Percentiles rank a stretch among this genome's conserved stretches.
Conservation (phyloP, 164 flowering plant species). For the Dillenia turbinata region DNA sequence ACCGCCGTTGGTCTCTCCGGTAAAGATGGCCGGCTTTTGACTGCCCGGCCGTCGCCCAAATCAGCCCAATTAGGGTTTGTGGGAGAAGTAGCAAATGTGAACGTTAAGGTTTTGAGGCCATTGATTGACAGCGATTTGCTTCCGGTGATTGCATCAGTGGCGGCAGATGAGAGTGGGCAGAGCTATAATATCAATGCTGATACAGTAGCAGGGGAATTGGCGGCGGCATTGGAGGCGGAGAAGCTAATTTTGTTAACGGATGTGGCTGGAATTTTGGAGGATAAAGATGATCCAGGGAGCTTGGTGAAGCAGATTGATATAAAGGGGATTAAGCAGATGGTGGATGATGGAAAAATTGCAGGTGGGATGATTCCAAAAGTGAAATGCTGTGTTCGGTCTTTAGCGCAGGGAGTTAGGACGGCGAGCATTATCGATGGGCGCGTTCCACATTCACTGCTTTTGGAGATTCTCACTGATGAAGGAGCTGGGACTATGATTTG, state of each 20-base stretch:
- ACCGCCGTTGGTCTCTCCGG: slow-evolving; percentile 87
- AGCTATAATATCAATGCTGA: slow-evolving; percentile 88
- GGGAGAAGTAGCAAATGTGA: slow-evolving; percentile 78
- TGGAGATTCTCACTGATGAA: slow-evolving; percentile 81
- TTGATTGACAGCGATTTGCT: slow-evolving; percentile 49
- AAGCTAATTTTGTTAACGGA: slow-evolving; percentile 87
- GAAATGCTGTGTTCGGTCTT: slow-evolving; percentile 69
- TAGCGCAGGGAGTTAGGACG: slow-evolving; percentile 85
- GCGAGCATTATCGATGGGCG: slow-evolving; percentile 92
- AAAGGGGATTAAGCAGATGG: slow-evolving; percentile 75
- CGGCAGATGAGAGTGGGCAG: slow-evolving; percentile 75
- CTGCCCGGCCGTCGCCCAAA: slow-evolving; percentile 64
- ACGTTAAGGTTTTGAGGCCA: slow-evolving; percentile 52
- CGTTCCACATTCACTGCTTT: slow-evolving; percentile 68
- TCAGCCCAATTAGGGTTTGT: slow-evolving; percentile 74
- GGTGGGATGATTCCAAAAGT: slow-evolving; percentile 99
- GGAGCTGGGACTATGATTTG: slow-evolving; percentile 96
- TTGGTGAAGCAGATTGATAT: slow-evolving; percentile 82
- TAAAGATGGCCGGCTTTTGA: slow-evolving; percentile 72
- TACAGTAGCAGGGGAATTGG: slow-evolving; percentile 89
- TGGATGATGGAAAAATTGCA: slow-evolving; percentile 68
- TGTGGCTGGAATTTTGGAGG: slow-evolving; percentile 69
- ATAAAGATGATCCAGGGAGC: slow-evolving; percentile 55
- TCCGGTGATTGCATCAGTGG: slow-evolving; percentile 90
- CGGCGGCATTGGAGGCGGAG: slow-evolving; percentile 91